Conservation (phyloP, 179 eudicot species). For the Dionaea muscipula region DNA sequence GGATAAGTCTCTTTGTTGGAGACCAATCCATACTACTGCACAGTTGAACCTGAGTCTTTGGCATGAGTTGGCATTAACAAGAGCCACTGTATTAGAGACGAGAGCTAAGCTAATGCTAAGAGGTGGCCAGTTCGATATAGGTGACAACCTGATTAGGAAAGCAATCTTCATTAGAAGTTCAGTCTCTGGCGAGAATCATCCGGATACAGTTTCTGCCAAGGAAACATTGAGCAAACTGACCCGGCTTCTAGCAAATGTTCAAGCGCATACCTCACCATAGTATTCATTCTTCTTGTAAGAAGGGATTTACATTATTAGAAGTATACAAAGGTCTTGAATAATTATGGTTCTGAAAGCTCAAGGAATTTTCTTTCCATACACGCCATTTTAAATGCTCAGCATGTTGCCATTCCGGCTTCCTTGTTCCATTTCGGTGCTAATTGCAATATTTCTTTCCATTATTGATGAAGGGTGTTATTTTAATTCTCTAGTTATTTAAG, state of each 20-base stretch:
- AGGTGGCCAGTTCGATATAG: constrained; percentile 85
- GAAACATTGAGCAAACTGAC: constrained; percentile 74
- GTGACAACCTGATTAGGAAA: constrained; percentile 80
- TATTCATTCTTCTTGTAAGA: constrained; percentile 32
- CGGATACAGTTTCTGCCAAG: constrained; percentile 65
- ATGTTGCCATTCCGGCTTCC: constrained; percentile 8
- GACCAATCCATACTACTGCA: constrained; percentile 71
- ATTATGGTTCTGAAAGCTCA: constrained; percentile 16
- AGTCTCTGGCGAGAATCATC: constrained; percentile 77
- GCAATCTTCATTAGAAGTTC: constrained; percentile 73
- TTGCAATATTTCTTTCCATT: not conserved
- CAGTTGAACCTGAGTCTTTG: constrained; percentile 73
- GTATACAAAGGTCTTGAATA: constrained; percentile 37
- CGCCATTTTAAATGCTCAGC: constrained; percentile 5
- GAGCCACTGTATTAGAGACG: constrained; percentile 79
- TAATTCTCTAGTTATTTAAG: no score
- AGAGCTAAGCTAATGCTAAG: constrained; percentile 82
- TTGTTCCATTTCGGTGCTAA: not conserved
- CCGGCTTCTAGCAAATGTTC: constrained; percentile 71
- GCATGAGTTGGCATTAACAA: constrained; percentile 75
- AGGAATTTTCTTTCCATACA: constrained; percentile 10
- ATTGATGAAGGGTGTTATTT: no score
- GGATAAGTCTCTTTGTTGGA: constrained; percentile 79
- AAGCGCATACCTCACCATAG: constrained; percentile 73
- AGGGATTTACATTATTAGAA: constrained; percentile 23